phyloP scores from a whole-genome alignment of 2,329 filamentous ascomycete genomes.

The Intubia oerlemansii region DNA sequence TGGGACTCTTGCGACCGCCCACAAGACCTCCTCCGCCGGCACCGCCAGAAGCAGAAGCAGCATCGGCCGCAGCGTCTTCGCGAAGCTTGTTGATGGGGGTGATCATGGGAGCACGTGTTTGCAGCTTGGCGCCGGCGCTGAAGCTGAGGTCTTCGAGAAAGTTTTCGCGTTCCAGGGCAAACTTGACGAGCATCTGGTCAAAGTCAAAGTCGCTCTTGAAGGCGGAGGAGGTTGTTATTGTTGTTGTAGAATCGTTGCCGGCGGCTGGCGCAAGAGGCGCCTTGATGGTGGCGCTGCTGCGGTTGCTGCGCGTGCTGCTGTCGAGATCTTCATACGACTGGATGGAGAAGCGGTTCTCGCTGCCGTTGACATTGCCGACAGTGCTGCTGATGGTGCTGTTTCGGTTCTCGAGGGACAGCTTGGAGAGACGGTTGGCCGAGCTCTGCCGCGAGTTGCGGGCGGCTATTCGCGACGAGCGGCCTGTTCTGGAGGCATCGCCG shows the following conservation, averaged over 20 bases:
- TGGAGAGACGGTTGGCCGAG: slow-evolving; percentile 36
- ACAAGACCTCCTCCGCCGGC: no score
- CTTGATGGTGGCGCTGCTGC: slow-evolving; percentile 43
- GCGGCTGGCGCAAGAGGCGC: slow-evolving; percentile 6
- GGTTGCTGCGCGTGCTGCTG: slow-evolving; percentile 36
- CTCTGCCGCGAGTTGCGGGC: slow-evolving; percentile 40
- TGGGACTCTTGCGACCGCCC: slow-evolving; percentile 32
- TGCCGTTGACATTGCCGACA: background rate
- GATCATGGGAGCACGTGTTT: slow-evolving; percentile 48
- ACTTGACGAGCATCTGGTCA: slow-evolving; percentile 80
- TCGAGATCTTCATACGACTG: slow-evolving; percentile 36
- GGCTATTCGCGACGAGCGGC: slow-evolving; percentile 9
- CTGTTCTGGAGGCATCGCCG: no score
- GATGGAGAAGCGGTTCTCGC: slow-evolving; percentile 22
- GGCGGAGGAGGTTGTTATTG: slow-evolving; percentile 13
- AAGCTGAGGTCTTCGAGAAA: slow-evolving; percentile 88
- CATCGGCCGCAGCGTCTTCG: slow-evolving; percentile 36
- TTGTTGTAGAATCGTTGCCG: slow-evolving; percentile 7
- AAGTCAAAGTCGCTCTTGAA: slow-evolving; percentile 55
- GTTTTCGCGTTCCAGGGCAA: slow-evolving; percentile 81
- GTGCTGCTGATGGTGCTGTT: background rate
- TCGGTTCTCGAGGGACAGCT: slow-evolving; percentile 19
- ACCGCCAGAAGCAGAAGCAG: no score
- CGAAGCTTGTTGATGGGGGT: slow-evolving; percentile 64
- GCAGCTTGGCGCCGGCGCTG: slow-evolving; percentile 59